phyloP scores from a whole-genome alignment of 2,329 filamentous ascomycete species.

The Calonectria pseudoturangicola region DNA sequence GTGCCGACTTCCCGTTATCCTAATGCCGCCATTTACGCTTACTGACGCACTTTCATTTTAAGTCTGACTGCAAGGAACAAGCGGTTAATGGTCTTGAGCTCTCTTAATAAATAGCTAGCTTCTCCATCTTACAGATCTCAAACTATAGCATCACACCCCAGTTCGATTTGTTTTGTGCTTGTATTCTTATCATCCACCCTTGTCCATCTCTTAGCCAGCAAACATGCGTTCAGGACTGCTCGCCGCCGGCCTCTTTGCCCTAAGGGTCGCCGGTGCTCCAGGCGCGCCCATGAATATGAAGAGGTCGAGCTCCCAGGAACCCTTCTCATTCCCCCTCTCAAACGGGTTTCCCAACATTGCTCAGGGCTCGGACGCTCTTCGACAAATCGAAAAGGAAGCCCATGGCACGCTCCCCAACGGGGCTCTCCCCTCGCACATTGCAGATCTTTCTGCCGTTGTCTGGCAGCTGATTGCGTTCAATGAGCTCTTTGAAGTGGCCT shows the following conservation, averaged over 20 bases:
- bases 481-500: slow-evolving; percentile 18
- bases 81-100: no score
- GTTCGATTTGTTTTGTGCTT: not conserved
- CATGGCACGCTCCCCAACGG: slow-evolving; percentile 1
- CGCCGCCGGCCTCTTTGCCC: not conserved
- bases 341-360: slow-evolving; percentile 11
- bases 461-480: slow-evolving; percentile 6
- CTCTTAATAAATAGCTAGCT: not conserved
- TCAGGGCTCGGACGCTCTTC: not conserved
- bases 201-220: not conserved
- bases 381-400: not conserved
- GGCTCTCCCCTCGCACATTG: not conserved
- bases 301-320: not conserved
- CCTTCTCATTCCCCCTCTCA: not conserved
- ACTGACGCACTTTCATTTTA: not conserved
- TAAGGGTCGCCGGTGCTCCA: not conserved
- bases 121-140: not conserved
- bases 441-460: not conserved
- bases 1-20: slow-evolving; percentile 1
- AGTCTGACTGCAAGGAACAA: not conserved
- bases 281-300: not conserved
- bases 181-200: not conserved
- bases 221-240: not conserved
- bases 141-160: not conserved
- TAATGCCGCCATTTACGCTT: not conserved